Conservation (phyloP, 331 rosid genomes). For the Dryas integrifolia region DNA sequence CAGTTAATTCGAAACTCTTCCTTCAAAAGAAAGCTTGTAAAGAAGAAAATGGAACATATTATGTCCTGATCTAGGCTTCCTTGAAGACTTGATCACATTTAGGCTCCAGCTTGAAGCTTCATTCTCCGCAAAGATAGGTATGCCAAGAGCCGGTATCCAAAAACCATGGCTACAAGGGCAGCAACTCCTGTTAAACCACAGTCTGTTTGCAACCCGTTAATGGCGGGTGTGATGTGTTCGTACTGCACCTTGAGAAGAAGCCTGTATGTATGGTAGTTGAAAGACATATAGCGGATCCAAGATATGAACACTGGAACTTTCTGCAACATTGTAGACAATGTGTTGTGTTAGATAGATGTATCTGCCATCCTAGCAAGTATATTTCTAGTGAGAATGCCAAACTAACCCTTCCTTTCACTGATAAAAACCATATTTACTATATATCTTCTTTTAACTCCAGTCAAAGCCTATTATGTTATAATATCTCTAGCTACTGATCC, state of each 20-base stretch:
- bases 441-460: neutral
- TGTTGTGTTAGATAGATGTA: neutral
- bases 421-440: too few relatives aligned
- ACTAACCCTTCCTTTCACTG: too few relatives aligned
- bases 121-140: constrained; percentile 77
- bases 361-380: neutral
- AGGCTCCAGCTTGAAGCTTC: constrained; percentile 64
- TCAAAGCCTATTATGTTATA: neutral
- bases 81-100: constrained; percentile 10
- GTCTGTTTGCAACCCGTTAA: constrained; percentile 63
- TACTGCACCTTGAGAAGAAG: constrained; percentile 90
- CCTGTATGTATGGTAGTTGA: constrained; percentile 95
- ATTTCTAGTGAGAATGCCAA: too few relatives aligned
- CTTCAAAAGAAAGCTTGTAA: neutral
- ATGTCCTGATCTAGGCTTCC: neutral
- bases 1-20: constrained; percentile 16
- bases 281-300: constrained; percentile 85
- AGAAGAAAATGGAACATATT: neutral
- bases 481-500: neutral
- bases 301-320: constrained; percentile 78
- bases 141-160: constrained; percentile 87
- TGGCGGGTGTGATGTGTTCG: constrained; percentile 41
- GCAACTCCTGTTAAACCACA: constrained; percentile 53
- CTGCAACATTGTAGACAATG: constrained; percentile 40
- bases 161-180: constrained; percentile 76